Conservation (phyloP, 331 rosid species). For the Malus hybrid region DNA sequence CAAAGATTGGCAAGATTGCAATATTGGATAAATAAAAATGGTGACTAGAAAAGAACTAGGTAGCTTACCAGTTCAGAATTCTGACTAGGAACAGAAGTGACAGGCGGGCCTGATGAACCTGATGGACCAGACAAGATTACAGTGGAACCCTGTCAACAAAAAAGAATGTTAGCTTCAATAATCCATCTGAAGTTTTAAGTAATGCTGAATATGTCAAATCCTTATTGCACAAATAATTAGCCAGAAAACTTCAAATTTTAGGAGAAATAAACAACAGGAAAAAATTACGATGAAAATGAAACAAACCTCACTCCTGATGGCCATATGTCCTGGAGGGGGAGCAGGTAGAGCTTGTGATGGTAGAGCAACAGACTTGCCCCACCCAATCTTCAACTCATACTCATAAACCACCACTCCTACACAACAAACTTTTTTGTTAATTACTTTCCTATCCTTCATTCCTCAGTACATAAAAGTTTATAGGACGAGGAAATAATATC, state of each 20-base stretch:
- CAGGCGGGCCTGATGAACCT: constrained; percentile 96
- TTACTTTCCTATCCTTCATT: not conserved
- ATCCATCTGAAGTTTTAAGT: not conserved
- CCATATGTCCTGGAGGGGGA: constrained; percentile 99
- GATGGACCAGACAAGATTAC: constrained; percentile 96
- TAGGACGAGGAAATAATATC: not conserved
- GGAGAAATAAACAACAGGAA: not conserved
- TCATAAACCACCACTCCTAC: constrained; percentile 98
- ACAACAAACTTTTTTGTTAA: constrained; percentile 13
- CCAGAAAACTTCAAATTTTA: constrained; percentile 2
- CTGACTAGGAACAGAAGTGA: constrained; percentile 89
- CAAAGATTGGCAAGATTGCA: not conserved
- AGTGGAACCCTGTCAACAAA: constrained; percentile 71
- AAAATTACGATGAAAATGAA: not conserved
- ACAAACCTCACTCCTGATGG: constrained; percentile 97
- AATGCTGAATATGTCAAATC: not conserved
- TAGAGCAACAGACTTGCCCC: constrained; percentile 98
- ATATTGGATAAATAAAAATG: not conserved
- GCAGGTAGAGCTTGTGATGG: constrained; percentile 99
- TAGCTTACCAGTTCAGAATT: constrained; percentile 82
- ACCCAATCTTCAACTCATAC: constrained; percentile 95
- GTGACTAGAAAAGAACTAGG: not conserved
- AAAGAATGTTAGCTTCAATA: constrained; percentile 1
- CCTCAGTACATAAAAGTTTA: not conserved
- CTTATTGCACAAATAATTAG: not conserved